phyloP scores from a whole-genome alignment of 78 protist species.

The Cavenderia fasciculata region DNA sequence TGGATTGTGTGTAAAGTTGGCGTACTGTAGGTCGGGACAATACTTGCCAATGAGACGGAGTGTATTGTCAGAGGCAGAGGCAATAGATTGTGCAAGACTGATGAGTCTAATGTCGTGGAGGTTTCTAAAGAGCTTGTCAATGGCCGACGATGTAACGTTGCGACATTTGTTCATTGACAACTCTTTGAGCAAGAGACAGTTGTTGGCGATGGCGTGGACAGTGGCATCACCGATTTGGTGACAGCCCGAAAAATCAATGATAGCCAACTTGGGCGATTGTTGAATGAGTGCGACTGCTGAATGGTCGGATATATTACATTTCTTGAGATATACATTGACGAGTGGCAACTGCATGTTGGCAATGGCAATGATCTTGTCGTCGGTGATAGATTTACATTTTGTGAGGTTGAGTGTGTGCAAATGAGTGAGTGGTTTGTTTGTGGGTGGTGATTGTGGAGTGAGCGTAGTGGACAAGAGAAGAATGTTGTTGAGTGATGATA shows the following conservation, averaged over 20 bases:
- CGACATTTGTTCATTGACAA: slow-evolving; percentile 30
- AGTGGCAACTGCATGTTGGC: slow-evolving; percentile 64
- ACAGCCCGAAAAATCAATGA: neutral
- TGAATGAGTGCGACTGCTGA: slow-evolving; percentile 10
- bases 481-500: neutral
- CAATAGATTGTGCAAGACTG: slow-evolving; percentile 22
- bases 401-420: slow-evolving; percentile 51
- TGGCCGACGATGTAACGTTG: neutral
- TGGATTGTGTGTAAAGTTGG: slow-evolving; percentile 8
- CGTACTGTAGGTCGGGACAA: slow-evolving; percentile 11
- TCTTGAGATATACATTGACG: slow-evolving; percentile 52
- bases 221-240: slow-evolving; percentile 27
- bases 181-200: slow-evolving; percentile 13
- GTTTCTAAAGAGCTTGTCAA: slow-evolving; percentile 35
- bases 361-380: slow-evolving; percentile 28
- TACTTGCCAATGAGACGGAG: slow-evolving; percentile 59
- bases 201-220: slow-evolving; percentile 5
- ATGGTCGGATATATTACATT: slow-evolving; percentile 51
- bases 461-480: neutral
- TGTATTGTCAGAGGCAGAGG: slow-evolving; percentile 41
- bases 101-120: slow-evolving; percentile 29
- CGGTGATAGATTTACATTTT: slow-evolving; percentile 43
- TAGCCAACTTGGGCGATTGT: slow-evolving; percentile 22
- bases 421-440: slow-evolving; percentile 20
- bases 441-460: neutral